phyloP scores from a whole-genome alignment of 2,329 filamentous ascomycete genomes.

The Hypoxylon rubiginosum region DNA sequence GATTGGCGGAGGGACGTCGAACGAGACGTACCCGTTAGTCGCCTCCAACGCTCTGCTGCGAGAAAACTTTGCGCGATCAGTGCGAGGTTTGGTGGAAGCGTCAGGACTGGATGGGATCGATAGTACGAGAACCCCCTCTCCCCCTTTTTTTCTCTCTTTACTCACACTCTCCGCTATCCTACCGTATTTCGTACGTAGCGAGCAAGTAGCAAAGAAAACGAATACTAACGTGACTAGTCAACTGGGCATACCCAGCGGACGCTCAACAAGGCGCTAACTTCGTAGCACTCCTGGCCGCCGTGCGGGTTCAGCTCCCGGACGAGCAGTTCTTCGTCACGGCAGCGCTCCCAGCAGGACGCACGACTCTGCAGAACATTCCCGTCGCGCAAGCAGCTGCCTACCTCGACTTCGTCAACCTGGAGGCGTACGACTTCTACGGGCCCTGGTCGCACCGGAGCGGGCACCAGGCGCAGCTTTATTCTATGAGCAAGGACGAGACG shows the following conservation, averaged over 20 bases:
- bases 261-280: slow-evolving; percentile 77
- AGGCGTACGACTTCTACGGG: slow-evolving; percentile 84
- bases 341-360: slow-evolving; percentile 76
- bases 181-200: background rate
- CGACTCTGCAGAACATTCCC: slow-evolving; percentile 77
- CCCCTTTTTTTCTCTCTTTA: slow-evolving; percentile 2
- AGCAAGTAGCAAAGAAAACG: slow-evolving; percentile 1
- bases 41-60: slow-evolving; percentile 71
- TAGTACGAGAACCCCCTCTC: slow-evolving; percentile 63
- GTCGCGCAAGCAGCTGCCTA: slow-evolving; percentile 72
- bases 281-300: slow-evolving; percentile 73
- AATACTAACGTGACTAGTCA: slow-evolving; percentile 65
- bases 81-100: slow-evolving; percentile 75
- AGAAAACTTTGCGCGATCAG: slow-evolving; percentile 78
- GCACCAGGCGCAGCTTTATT: slow-evolving; percentile 82
- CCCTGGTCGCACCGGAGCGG: slow-evolving; percentile 76
- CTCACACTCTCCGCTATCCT: background rate
- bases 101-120: slow-evolving; percentile 83
- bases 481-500: slow-evolving; percentile 69
- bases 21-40: slow-evolving; percentile 75
- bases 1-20: slow-evolving; percentile 76
- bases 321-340: slow-evolving; percentile 78
- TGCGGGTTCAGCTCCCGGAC: slow-evolving; percentile 76
- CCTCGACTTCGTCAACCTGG: slow-evolving; percentile 82
- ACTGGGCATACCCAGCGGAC: slow-evolving; percentile 83